Conservation (phyloP, 208 protist genomes). For the Leptomonas pyrrhocoris region DNA sequence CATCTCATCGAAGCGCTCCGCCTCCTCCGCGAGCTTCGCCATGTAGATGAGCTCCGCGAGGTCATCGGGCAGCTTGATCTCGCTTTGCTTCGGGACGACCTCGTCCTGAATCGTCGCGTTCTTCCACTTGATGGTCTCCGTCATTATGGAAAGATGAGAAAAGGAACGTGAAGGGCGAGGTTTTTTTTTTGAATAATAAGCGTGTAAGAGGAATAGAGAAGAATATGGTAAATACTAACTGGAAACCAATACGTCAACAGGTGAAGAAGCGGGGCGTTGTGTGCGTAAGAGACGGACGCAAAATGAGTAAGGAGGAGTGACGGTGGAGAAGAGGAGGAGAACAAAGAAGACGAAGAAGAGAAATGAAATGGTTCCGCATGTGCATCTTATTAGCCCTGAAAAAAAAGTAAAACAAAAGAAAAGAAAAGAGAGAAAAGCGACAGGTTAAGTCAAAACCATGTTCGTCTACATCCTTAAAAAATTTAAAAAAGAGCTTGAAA, state of each 20-base stretch:
- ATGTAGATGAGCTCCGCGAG: constrained; percentile 93
- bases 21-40: constrained; percentile 98
- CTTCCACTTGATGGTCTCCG: constrained; percentile 82
- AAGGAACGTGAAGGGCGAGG: too few species aligned
- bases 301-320: neutral
- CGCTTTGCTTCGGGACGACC: constrained; percentile 77
- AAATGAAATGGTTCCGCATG: too few species aligned
- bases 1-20: constrained; percentile 99
- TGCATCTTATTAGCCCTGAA: too few species aligned
- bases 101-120: constrained; percentile 77
- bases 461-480: too few species aligned
- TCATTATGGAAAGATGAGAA: constrained; percentile 45
- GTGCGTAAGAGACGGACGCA: too few species aligned
- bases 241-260: too few species aligned
- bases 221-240: neutral
- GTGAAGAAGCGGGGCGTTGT: too few species aligned
- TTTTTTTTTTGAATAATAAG: neutral
- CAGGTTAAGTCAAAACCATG: too few species aligned
- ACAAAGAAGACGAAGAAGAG: neutral
- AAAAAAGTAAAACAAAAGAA: constrained; percentile 17
- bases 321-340: neutral
- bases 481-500: neutral
- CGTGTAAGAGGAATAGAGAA: neutral
- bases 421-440: constrained; percentile 2
- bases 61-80: constrained; percentile 82